Percentiles rank a stretch among this genome's conserved stretches.
phyloP scores from a whole-genome alignment of 108 stramenopile species.

The Skeletonema tropicum region DNA sequence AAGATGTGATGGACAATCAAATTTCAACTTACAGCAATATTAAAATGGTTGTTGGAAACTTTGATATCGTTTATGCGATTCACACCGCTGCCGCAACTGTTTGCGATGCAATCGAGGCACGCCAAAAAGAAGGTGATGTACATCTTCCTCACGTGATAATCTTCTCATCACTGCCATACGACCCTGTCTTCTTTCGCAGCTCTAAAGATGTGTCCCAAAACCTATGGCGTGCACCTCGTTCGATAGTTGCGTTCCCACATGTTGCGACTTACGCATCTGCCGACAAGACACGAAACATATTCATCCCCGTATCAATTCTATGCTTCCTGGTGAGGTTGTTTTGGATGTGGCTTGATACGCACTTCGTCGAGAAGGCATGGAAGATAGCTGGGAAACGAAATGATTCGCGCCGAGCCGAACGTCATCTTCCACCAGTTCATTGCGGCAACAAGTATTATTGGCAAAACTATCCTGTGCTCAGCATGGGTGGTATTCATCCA shows the following conservation, averaged over 20 bases:
- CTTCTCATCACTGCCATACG: conserved; percentile 26
- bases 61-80: conserved; percentile 13
- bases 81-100: conserved; percentile 19
- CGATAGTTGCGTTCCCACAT: conserved; percentile 13
- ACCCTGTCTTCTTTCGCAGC: conserved; percentile 9
- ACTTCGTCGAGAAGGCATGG: conserved; percentile 12
- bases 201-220: background rate
- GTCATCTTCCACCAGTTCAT: conserved; percentile 6
- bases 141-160: conserved; percentile 12
- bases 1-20: conserved; percentile 18
- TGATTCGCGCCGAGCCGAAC: conserved; percentile 2
- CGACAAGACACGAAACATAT: background rate
- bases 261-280: background rate
- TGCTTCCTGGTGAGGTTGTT: background rate
- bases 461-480: conserved; percentile 12
- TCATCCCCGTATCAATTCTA: background rate
- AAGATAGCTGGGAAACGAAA: conserved; percentile 9
- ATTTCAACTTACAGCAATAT: conserved; percentile 7
- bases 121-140: background rate
- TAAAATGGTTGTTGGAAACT: background rate
- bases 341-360: conserved; percentile 24
- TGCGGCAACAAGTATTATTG: conserved; percentile 10
- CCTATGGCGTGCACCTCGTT: conserved; percentile 11
- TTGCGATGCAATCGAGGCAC: conserved; percentile 23
- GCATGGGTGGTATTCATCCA: conserved; percentile 11